Evolutionary conservation across 140 eudicot species (phyloP).

Genomic region (Ambrosia hybrid): DNA sequence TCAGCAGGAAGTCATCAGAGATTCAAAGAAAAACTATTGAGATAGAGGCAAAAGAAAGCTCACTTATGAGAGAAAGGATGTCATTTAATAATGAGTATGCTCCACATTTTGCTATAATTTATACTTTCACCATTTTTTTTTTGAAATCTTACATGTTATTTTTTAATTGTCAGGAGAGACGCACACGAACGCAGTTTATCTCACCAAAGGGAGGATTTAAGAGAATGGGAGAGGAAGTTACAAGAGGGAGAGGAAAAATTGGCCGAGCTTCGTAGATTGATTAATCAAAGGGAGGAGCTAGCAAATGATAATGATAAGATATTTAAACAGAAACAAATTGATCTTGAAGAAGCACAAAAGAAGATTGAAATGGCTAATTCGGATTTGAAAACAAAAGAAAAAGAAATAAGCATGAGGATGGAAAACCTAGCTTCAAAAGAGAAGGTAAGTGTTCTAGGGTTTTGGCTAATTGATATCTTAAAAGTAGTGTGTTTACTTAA

Average conservation of each 20-base stretch:
- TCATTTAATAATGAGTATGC: slow-evolving; percentile 85
- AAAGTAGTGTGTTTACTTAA: slow-evolving; percentile 7
- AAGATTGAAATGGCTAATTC: slow-evolving; percentile 54
- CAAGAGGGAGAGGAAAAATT: slow-evolving; percentile 89
- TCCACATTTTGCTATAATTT: slow-evolving; percentile 11
- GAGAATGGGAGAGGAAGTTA: slow-evolving; percentile 90
- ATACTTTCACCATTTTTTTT: slow-evolving; percentile 5
- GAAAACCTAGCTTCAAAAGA: slow-evolving; percentile 56
- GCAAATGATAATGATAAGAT: slow-evolving; percentile 77
- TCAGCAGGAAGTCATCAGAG: slow-evolving; percentile 86
- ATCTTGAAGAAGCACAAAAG: slow-evolving; percentile 68
- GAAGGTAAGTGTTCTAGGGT: slow-evolving; percentile 50
- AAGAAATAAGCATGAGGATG: slow-evolving; percentile 56
- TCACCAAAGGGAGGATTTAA: slow-evolving; percentile 83
- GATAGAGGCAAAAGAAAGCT: slow-evolving; percentile 71
- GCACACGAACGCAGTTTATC: slow-evolving; percentile 60
- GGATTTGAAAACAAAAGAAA: slow-evolving; percentile 65
- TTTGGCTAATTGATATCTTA: slow-evolving; percentile 3
- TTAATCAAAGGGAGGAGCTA: slow-evolving; percentile 76
- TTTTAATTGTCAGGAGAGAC: slow-evolving; percentile 54
- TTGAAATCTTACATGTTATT: slow-evolving; percentile 5
- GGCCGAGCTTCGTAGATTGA: slow-evolving; percentile 74
- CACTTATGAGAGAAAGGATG: slow-evolving; percentile 77
- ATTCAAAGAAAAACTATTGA: slow-evolving; percentile 74
- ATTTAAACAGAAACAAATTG: slow-evolving; percentile 69